These are phyloP conservation scores for Sugiyamaella floridensis DNA, from an alignment of 805 yeast genomes.

Conservation along the genomic window DNA sequence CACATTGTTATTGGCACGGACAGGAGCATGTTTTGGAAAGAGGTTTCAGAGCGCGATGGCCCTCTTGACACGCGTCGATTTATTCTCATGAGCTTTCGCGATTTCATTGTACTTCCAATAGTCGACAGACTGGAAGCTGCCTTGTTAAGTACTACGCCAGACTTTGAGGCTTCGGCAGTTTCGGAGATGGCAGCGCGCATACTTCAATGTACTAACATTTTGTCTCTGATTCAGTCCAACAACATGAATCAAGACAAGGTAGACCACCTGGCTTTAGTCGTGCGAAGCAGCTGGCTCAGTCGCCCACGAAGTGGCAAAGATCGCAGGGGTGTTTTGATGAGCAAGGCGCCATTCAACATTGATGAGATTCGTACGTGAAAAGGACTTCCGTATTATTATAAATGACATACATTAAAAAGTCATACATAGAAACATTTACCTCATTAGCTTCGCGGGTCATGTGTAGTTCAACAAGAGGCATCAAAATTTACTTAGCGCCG, in stretches of 20 bases:
- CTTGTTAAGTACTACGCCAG: constrained; percentile 6
- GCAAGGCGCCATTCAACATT: background rate
- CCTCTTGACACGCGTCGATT: constrained; percentile 24
- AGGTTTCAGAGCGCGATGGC: constrained; percentile 19
- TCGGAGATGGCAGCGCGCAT: constrained; percentile 32
- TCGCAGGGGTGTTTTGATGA: constrained; percentile 24
- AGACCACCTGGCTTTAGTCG: constrained; percentile 40
- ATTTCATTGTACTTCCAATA: constrained; percentile 30
- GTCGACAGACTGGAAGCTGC: constrained; percentile 20
- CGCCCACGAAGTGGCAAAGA: constrained; percentile 26
- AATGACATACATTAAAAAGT: background rate
- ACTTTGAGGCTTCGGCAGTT: constrained; percentile 14
- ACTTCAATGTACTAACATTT: constrained; percentile 56
- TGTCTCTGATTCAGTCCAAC: constrained; percentile 45
- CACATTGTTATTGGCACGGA: constrained; percentile 34
- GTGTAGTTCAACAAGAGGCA: background rate
- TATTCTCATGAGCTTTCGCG: constrained; percentile 32
- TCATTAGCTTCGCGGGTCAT: background rate
- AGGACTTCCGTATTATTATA: too few relatives aligned
- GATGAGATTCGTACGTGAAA: too few relatives aligned
- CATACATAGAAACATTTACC: background rate
- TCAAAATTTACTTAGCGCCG: constrained; percentile 1
- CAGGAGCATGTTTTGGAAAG: constrained; percentile 32
- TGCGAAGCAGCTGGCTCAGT: constrained; percentile 25
- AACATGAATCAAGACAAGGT: constrained; percentile 53